A percentile compares a stretch with the other conserved stretches of the same genome.
Conservation (phyloP, 257 asterid species). For the Handroanthus guayacan region DNA sequence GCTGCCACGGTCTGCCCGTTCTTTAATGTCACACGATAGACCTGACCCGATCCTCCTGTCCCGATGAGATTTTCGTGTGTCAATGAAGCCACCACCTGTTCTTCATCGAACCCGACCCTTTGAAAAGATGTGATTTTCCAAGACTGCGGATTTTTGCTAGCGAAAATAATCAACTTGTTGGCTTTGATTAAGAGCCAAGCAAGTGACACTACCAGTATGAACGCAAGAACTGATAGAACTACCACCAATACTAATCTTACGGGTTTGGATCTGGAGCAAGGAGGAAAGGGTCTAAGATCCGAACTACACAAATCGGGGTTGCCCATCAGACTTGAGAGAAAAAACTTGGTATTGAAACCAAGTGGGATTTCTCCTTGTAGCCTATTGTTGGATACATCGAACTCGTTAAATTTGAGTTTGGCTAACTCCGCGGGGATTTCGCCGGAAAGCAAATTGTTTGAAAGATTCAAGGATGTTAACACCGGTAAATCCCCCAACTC, state of each 20-base stretch:
- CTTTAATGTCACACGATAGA: constrained; percentile 65
- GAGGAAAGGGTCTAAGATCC: constrained; percentile 56
- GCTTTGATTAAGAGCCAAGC: constrained; percentile 63
- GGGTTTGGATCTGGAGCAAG: constrained; percentile 60
- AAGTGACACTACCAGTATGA: constrained; percentile 53
- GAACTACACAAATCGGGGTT: constrained; percentile 77
- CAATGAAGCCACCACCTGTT: constrained; percentile 60
- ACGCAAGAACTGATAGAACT: constrained; percentile 58
- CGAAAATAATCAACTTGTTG: constrained; percentile 44
- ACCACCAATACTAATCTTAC: constrained; percentile 50
- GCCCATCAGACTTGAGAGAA: constrained; percentile 57
- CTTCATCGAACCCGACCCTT: constrained; percentile 56
- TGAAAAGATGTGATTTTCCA: constrained; percentile 81
- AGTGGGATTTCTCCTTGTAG: constrained; percentile 77
- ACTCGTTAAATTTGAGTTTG: constrained; percentile 67
- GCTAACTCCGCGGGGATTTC: constrained; percentile 63
- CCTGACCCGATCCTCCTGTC: constrained; percentile 83
- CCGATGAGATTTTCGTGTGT: constrained; percentile 69
- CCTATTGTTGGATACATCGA: constrained; percentile 74
- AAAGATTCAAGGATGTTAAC: constrained; percentile 65
- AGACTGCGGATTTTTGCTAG: constrained; percentile 38
- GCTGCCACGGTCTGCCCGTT: constrained; percentile 76
- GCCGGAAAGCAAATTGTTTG: constrained; percentile 68
- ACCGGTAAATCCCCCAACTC: constrained; percentile 66
- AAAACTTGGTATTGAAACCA: constrained; percentile 51